These are phyloP conservation scores for Aspergillus intermedius DNA, from an alignment of 2,329 filamentous ascomycete species.

Conservation along the genomic window DNA sequence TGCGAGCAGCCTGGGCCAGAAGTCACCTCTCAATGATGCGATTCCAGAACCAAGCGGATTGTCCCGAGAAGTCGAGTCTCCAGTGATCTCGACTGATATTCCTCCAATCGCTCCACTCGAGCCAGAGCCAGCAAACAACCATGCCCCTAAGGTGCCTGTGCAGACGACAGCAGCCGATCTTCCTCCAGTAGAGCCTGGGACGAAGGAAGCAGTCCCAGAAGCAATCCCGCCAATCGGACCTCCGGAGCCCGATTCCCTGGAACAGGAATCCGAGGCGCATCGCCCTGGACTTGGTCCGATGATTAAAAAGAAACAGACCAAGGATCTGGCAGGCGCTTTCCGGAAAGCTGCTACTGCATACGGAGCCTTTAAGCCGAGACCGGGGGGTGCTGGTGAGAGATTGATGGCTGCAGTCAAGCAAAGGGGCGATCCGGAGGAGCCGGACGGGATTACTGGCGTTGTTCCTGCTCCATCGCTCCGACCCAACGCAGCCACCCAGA, in stretches of 20 bases:
- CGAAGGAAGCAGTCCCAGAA: constrained; percentile 7
- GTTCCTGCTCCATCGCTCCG: constrained; percentile 65
- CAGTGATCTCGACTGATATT: constrained; percentile 10
- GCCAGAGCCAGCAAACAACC: constrained; percentile 13
- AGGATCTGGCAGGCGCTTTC: constrained; percentile 66
- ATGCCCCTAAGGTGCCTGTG: constrained; percentile 14
- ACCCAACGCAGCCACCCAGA: constrained; percentile 27
- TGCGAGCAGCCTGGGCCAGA: constrained; percentile 21
- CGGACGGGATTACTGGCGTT: constrained; percentile 84
- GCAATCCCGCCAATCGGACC: constrained; percentile 9
- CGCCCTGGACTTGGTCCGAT: constrained; percentile 83
- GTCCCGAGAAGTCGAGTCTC: constrained; percentile 25
- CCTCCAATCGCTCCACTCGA: constrained; percentile 11
- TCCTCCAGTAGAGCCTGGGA: constrained; percentile 4
- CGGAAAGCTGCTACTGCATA: constrained; percentile 70
- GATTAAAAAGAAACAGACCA: constrained; percentile 73
- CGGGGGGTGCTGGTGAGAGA: constrained; percentile 77
- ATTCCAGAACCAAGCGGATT: constrained; percentile 28
- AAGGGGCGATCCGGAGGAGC: constrained; percentile 56
- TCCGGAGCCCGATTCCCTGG: constrained; percentile 16
- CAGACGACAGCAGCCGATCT: constrained; percentile 3
- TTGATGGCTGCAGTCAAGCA: constrained; percentile 55
- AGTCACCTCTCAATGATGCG: constrained; percentile 23
- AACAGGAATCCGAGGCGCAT: constrained; percentile 47
- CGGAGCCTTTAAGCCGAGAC: constrained; percentile 77